phyloP scores from a whole-genome alignment of 164 flowering plant species.

The Sextonia rubra region DNA sequence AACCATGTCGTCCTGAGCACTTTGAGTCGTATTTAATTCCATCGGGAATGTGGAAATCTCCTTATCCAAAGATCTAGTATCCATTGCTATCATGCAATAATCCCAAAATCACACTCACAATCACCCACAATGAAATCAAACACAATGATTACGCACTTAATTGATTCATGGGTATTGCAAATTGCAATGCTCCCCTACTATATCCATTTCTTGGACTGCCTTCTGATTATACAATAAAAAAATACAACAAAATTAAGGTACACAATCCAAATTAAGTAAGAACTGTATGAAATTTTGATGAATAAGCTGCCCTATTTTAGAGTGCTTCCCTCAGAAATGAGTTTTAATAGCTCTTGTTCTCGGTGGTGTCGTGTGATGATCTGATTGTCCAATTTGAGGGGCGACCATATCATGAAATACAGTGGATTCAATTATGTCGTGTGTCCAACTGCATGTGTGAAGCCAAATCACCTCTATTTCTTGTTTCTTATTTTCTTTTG shows the following conservation, averaged over 20 bases:
- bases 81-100: too few relatives aligned
- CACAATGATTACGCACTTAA: conserved; percentile 86
- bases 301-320: conserved; percentile 32
- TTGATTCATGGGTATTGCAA: conserved; percentile 86
- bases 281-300: neutral
- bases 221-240: conserved; percentile 6
- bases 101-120: neutral
- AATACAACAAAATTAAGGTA: neutral
- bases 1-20: too few relatives aligned
- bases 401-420: conserved; percentile 38
- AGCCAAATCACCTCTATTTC: too few relatives aligned
- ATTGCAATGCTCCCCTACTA: conserved; percentile 62
- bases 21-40: conserved; percentile 70
- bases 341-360: conserved; percentile 62
- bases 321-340: conserved; percentile 48
- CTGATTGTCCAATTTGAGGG: conserved; percentile 44
- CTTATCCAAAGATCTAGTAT: conserved; percentile 67
- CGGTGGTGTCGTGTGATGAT: conserved; percentile 39
- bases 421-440: neutral
- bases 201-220: conserved; percentile 28
- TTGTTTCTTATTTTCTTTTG: too few relatives aligned
- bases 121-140: neutral
- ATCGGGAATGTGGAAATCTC: conserved; percentile 69
- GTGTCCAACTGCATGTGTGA: too few relatives aligned
- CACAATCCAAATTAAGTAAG: neutral